Conservation (phyloP, 176 grass and related monocot species). For the Phoenix dactylifera region DNA sequence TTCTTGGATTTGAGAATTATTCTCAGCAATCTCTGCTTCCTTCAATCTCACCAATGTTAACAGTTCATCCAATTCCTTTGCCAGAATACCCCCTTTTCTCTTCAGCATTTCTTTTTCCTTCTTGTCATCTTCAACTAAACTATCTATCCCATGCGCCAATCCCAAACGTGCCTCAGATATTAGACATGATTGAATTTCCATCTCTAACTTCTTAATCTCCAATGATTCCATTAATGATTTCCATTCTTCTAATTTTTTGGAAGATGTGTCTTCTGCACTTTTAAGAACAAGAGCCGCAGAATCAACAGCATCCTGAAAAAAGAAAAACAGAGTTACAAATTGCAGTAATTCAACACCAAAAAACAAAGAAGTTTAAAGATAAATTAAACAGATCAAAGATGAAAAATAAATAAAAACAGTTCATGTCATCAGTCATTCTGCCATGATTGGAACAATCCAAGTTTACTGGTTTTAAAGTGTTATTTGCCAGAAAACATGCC, state of each 20-base stretch:
- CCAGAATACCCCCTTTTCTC: constrained; percentile 46
- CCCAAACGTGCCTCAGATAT: constrained; percentile 55
- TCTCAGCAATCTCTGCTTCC: constrained; percentile 84
- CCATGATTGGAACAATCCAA: no score
- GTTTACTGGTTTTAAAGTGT: no score
- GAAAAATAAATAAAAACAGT: no score
- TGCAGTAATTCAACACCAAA: no score
- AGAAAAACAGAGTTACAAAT: background rate
- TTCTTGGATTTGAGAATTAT: constrained; percentile 58
- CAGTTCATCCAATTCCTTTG: constrained; percentile 63
- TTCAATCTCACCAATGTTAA: constrained; percentile 78
- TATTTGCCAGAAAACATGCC: no score
- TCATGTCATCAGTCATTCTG: no score
- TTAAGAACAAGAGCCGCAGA: constrained; percentile 57
- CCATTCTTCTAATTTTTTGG: constrained; percentile 75
- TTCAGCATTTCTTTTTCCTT: constrained; percentile 56
- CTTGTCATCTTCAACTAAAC: constrained; percentile 68
- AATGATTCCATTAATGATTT: constrained; percentile 72
- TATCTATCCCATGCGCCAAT: constrained; percentile 62
- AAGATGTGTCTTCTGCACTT: constrained; percentile 46
- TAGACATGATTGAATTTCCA: constrained; percentile 64
- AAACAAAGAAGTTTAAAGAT: no score
- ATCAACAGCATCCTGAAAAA: constrained; percentile 73
- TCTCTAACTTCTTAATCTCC: constrained; percentile 67
- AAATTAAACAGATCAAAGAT: no score